Evolutionary conservation across 805 yeast genomes (phyloP).

Genomic region (Starmerella bacillaris): DNA sequence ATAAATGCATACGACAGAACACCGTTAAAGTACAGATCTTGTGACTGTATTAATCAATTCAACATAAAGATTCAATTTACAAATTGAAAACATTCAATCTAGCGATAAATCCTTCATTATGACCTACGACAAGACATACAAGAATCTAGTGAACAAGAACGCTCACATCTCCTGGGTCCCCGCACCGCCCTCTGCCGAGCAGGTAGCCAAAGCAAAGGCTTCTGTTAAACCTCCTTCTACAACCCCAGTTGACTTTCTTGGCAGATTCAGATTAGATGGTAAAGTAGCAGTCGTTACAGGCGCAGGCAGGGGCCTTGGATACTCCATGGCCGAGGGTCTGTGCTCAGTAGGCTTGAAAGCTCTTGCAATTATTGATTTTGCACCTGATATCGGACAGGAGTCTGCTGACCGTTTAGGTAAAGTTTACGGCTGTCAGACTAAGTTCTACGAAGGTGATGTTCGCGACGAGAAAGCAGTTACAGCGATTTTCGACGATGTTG

Average conservation of each 20-base stretch:
- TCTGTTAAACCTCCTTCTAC: constrained; percentile 20
- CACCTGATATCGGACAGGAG: constrained; percentile 43
- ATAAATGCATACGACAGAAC: too few relatives aligned
- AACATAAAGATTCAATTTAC: too few relatives aligned
- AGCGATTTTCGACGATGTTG: constrained; percentile 34
- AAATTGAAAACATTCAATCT: too few relatives aligned
- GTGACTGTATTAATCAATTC: too few relatives aligned
- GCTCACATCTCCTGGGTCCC: constrained; percentile 24
- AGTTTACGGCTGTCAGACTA: constrained; percentile 37
- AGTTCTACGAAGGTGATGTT: constrained; percentile 49
- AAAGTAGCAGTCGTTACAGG: constrained; percentile 48
- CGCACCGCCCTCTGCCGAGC: constrained; percentile 26
- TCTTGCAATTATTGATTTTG: constrained; percentile 36
- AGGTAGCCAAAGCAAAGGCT: constrained; percentile 24
- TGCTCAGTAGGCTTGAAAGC: constrained; percentile 39
- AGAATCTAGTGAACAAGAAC: constrained; percentile 8
- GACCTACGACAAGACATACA: neutral
- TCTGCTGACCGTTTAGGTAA: constrained; percentile 38
- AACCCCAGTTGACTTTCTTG: constrained; percentile 24
- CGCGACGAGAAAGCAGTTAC: constrained; percentile 34
- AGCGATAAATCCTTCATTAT: too few relatives aligned
- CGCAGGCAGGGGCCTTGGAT: constrained; percentile 51
- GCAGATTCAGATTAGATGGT: constrained; percentile 39
- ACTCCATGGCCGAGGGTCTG: constrained; percentile 43
- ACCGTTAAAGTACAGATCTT: too few relatives aligned